A percentile compares a stretch with the other conserved stretches of the same genome.
Evolutionary conservation across 2,329 filamentous ascomycete species (phyloP).

Genomic region (Aspergillus quadricinctus): DNA sequence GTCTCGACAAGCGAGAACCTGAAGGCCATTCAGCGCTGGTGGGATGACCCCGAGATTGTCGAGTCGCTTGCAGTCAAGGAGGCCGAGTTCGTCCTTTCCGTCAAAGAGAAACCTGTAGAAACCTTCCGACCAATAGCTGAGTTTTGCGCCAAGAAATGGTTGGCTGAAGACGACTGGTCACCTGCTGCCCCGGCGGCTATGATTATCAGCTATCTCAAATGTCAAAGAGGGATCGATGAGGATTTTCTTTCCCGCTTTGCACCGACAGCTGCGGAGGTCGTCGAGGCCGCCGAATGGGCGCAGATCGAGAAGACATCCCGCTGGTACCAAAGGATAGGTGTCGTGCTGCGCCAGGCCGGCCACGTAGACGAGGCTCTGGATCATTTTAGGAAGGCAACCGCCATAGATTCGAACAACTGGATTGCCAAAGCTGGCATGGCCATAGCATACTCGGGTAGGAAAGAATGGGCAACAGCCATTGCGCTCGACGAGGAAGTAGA

Average conservation of each 20-base stretch:
- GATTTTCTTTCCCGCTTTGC: not conserved
- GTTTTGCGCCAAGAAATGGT: slow-evolving; percentile 2
- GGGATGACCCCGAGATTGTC: not conserved
- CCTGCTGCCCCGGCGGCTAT: not conserved
- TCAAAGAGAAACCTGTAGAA: not conserved
- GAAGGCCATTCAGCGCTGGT: not conserved
- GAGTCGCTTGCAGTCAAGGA: not conserved
- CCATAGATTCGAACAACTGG: slow-evolving; percentile 1
- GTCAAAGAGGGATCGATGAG: not conserved
- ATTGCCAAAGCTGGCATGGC: slow-evolving; percentile 1
- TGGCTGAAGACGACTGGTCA: not conserved
- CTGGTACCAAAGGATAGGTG: slow-evolving; percentile 3
- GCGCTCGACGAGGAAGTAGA: slow-evolving; percentile 16
- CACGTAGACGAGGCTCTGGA: slow-evolving; percentile 1
- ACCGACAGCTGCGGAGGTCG: not conserved
- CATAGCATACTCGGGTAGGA: not conserved
- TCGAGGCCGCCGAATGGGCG: slow-evolving; percentile 4
- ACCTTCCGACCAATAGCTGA: not conserved
- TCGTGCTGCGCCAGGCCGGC: not conserved
- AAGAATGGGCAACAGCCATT: slow-evolving; percentile 11
- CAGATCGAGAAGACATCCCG: not conserved
- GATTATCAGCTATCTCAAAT: not conserved
- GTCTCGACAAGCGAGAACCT: not conserved
- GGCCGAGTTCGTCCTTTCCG: not conserved
- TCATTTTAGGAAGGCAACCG: slow-evolving; percentile 1